Percentiles rank a stretch among this genome's conserved stretches.
phyloP scores from a whole-genome alignment of 2,329 filamentous ascomycete genomes.

The Fusarium gaditjirri region DNA sequence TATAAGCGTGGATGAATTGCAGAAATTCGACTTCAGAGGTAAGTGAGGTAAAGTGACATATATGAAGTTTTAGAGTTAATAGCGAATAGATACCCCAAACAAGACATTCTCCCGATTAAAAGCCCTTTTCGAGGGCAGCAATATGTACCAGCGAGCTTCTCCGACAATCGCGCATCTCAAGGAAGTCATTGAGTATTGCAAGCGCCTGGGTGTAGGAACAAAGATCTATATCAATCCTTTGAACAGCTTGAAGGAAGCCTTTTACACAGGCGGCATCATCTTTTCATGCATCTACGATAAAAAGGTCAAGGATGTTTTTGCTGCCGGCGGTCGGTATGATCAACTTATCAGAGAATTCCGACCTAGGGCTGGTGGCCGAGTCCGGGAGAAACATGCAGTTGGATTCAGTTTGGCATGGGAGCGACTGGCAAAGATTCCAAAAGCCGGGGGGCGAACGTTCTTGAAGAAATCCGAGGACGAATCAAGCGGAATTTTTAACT shows the following conservation, averaged over 20 bases:
- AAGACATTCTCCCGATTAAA: conserved; percentile 70
- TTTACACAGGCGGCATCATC: conserved; percentile 85
- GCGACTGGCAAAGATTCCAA: conserved; percentile 74
- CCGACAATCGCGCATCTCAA: conserved; percentile 83
- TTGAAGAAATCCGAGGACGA: conserved; percentile 78
- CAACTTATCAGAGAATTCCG: conserved; percentile 85
- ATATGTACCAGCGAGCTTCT: conserved; percentile 78
- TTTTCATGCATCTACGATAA: conserved; percentile 92
- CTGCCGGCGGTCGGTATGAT: conserved; percentile 94
- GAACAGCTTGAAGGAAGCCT: conserved; percentile 89
- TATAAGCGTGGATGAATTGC: conserved; percentile 89
- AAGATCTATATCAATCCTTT: conserved; percentile 88
- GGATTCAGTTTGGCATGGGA: conserved; percentile 95
- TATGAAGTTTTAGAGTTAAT: conserved; percentile 29
- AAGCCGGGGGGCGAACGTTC: conserved; percentile 65
- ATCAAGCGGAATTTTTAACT: conserved; percentile 64
- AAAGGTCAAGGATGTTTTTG: conserved; percentile 86
- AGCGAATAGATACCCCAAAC: conserved; percentile 59
- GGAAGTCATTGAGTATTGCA: conserved; percentile 79
- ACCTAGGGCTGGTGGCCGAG: conserved; percentile 71
- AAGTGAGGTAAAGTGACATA: conserved; percentile 38
- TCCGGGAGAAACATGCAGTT: conserved; percentile 81
- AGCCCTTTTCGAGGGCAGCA: conserved; percentile 68
- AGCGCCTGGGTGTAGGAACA: conserved; percentile 76
- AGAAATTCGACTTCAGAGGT: conserved; percentile 91